phyloP scores from a whole-genome alignment of 176 grass and related monocot species.

The Phoenix dactylifera region DNA sequence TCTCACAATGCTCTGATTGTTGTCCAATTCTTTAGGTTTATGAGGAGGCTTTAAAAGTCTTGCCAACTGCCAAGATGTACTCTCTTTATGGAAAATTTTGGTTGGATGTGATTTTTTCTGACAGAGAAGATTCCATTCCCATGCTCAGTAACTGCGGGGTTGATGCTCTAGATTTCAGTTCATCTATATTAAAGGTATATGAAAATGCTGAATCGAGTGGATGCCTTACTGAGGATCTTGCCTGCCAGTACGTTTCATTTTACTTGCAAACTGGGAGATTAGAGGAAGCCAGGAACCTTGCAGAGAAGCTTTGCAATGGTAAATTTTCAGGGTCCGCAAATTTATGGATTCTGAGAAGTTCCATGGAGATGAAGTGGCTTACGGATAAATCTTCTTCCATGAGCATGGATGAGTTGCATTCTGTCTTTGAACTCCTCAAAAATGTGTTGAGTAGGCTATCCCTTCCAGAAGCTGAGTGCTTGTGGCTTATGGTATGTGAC shows the following conservation, averaged over 20 bases:
- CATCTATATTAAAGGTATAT: conserved; percentile 56
- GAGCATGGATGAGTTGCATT: conserved; percentile 42
- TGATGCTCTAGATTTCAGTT: conserved; percentile 38
- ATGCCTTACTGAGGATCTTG: conserved; percentile 64
- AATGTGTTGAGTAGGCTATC: conserved; percentile 35
- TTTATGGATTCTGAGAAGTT: conserved; percentile 59
- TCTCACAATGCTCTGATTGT: neutral
- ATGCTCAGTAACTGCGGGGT: conserved; percentile 30
- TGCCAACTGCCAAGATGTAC: conserved; percentile 78
- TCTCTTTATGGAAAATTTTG: conserved; percentile 80
- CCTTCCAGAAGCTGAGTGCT: conserved; percentile 46
- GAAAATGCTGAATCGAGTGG: conserved; percentile 43
- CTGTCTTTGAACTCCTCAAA: conserved; percentile 59
- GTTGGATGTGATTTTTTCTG: conserved; percentile 36
- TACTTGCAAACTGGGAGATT: conserved; percentile 51
- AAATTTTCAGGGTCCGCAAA: conserved; percentile 49
- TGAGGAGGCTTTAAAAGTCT: conserved; percentile 65
- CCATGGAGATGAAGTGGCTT: conserved; percentile 58
- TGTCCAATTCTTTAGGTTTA: conserved; percentile 39
- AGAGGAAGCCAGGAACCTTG: conserved; percentile 62
- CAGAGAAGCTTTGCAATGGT: conserved; percentile 54
- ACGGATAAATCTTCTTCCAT: conserved; percentile 27
- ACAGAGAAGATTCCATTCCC: conserved; percentile 35
- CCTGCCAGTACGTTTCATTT: conserved; percentile 62
- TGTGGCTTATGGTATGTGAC: conserved; percentile 74